Base-by-base conservation (phyloP, 306 rosid genomes). In the Sesbania bispinosa region DNA sequence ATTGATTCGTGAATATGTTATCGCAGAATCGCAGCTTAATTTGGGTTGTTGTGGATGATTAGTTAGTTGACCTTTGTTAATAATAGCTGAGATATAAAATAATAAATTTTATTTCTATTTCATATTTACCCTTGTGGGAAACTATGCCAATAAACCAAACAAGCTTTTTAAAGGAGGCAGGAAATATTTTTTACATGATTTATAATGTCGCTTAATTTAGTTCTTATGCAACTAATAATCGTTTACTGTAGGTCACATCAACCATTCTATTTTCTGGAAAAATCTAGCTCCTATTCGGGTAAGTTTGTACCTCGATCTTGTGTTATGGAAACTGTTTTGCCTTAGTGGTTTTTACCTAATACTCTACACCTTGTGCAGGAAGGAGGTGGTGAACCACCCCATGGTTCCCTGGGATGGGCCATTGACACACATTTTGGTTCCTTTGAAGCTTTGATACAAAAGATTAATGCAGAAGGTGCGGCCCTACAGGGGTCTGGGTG, bases 401-500 rank as follows among this genome's bases (percentile, higher is more conserved):
- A 87, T 71, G 70, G 76, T 16, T 73, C 93, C 20, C 82, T 95
- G 24, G 97, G 97, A 14, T 86, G 93, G 95, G 97, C 96, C 53
- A 91, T 94, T 52, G 99, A 94, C 73, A 69, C 84, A 2, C 58
- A 80, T 77, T 89, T 91, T 79, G 96, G 95, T 38, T 88, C 97
- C 66, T 52, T 86, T 5, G 96, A 91, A 52, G 73, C 78, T 51
- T 79, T 94, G 72, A 74, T 88, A 67, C 77, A 86, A 63, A 91
- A 84, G 77, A 36, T 89, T 38, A 94, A 79, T 39, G 81, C 96
- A 6, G 99, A 95, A 83, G 99, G 96, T 43, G 93, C 99, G 23
- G 99, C 89, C 23, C 43, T 95, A 38, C 99, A 95, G 84, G 99
- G 99, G 18, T 95, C 99, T 29, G 99, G 99, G 84, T 95, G 99